These are phyloP conservation scores for Cicer bijugum DNA, from an alignment of 306 rosid species.

Conservation along the genomic window DNA sequence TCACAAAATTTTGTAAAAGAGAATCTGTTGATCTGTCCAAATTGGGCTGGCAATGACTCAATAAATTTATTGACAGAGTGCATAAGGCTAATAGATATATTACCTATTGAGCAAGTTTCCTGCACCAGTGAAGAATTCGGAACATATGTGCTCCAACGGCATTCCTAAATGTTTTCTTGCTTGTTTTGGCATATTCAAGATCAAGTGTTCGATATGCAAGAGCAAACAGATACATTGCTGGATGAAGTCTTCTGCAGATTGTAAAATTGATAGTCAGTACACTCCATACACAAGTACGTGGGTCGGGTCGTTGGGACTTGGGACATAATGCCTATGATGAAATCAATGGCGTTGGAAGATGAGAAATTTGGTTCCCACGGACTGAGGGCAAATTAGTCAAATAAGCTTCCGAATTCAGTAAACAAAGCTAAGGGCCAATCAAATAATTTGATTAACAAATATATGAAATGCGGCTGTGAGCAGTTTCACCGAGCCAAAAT, in stretches of 20 bases:
- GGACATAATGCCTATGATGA: conserved; percentile 15
- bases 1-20: conserved; percentile 18
- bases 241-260: conserved; percentile 88
- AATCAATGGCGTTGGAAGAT: conserved; percentile 12
- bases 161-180: conserved; percentile 58
- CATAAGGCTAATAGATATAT: conserved; percentile 32
- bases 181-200: conserved; percentile 76
- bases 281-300: conserved; percentile 30
- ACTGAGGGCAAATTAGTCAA: conserved; percentile 19
- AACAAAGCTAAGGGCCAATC: background rate
- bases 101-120: conserved; percentile 60
- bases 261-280: conserved; percentile 45
- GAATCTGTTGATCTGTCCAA: conserved; percentile 29
- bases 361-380: conserved; percentile 31
- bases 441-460: background rate
- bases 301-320: background rate
- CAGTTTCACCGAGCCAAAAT: conserved; percentile 23
- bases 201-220: conserved; percentile 95
- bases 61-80: conserved; percentile 5
- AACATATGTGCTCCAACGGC: conserved; percentile 57
- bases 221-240: conserved; percentile 89
- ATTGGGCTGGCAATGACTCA: conserved; percentile 21
- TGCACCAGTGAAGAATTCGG: conserved; percentile 80
- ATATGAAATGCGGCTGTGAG: conserved; percentile 11
- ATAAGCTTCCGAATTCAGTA: conserved; percentile 10